phyloP scores from a whole-genome alignment of 495 filamentous ascomycete species.

The Emericellopsis terricola region DNA sequence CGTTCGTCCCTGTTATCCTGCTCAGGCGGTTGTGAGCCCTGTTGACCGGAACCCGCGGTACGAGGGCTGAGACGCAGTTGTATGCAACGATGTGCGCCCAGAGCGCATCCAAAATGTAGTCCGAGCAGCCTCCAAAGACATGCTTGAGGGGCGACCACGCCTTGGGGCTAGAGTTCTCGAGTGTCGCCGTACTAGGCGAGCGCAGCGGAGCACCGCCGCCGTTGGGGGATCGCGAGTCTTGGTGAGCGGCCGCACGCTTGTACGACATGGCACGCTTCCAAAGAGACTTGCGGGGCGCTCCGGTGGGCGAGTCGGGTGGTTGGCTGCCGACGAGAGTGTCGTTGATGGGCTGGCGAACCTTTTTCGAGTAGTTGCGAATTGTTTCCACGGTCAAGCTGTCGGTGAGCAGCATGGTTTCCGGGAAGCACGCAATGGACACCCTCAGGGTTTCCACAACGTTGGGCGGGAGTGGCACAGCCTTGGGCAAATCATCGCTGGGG shows the following conservation, averaged over 20 bases:
- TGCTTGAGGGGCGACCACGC: conserved; percentile 32
- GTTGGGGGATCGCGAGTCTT: not conserved
- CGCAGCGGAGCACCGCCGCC: not conserved
- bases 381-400: conserved; percentile 26
- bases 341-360: conserved; percentile 12
- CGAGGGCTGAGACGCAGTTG: conserved; percentile 30
- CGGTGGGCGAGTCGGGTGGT: not conserved
- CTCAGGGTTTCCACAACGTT: conserved; percentile 22
- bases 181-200: conserved; percentile 4
- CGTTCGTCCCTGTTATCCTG: too few relatives aligned
- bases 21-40: too few relatives aligned
- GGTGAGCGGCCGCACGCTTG: not conserved
- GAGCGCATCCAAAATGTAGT: conserved; percentile 40
- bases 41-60: not conserved
- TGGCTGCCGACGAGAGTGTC: not conserved
- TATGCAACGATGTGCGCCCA: conserved; percentile 45
- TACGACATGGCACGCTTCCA: conserved; percentile 1
- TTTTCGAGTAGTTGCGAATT: conserved; percentile 24
- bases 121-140: conserved; percentile 37
- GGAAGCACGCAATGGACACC: conserved; percentile 21
- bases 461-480: conserved; percentile 18
- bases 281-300: not conserved
- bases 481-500: not conserved
- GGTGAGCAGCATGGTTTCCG: conserved; percentile 26
- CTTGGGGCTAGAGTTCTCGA: conserved; percentile 7